Conservation (phyloP, 768 basidiomycete species). For the Naganishia kalamii region DNA sequence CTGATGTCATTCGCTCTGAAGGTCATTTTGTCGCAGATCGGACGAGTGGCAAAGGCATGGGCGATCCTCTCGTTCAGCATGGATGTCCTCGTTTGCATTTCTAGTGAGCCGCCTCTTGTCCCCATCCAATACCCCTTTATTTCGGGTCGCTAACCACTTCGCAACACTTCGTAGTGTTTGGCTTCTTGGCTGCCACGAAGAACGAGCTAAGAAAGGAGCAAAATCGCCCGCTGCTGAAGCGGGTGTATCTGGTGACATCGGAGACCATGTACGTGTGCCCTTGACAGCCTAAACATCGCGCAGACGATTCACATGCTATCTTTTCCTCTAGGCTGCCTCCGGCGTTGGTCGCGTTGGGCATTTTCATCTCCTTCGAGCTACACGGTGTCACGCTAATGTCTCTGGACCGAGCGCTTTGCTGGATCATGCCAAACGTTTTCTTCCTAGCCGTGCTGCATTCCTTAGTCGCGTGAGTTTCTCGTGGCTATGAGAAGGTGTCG, state of each 20-base stretch:
- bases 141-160: not conserved
- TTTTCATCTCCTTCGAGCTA: not conserved
- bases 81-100: not conserved
- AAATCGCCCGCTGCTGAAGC: not conserved
- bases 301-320: not conserved
- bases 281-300: not conserved
- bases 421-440: not conserved
- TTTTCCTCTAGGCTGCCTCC: not conserved
- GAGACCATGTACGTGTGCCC: not conserved
- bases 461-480: not conserved
- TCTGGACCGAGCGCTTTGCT: not conserved
- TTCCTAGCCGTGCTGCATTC: constrained; percentile 2
- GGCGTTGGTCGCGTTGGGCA: not conserved
- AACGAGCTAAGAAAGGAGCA: constrained; percentile 4
- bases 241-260: not conserved
- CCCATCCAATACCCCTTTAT: not conserved
- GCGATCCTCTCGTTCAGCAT: not conserved
- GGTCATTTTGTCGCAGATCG: not conserved
- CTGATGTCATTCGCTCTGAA: no score
- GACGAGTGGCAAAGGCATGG: not conserved
- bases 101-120: not conserved
- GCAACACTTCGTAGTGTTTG: not conserved
- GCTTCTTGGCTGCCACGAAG: not conserved
- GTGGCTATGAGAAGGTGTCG: not conserved
- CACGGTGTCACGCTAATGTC: not conserved